Evolutionary conservation across 2,329 filamentous ascomycete genomes (phyloP).

Genomic region (Clonostachys rosea): DNA sequence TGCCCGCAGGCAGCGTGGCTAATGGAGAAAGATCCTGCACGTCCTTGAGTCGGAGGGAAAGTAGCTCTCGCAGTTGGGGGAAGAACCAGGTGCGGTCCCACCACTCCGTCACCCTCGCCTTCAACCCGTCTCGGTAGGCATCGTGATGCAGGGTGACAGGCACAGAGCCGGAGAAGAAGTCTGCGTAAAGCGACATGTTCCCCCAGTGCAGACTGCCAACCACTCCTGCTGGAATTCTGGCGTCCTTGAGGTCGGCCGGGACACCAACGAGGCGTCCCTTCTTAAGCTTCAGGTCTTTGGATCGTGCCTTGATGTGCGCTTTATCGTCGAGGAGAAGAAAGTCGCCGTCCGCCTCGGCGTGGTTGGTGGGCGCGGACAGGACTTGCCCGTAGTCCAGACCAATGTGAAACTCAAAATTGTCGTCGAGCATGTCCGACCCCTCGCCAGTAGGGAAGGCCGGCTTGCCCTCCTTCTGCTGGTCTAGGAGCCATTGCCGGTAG

Average conservation of each 20-base stretch:
- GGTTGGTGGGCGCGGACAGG: constrained; percentile 9
- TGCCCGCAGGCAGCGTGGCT: neutral
- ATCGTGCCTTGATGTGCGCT: constrained; percentile 7
- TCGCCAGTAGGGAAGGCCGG: neutral
- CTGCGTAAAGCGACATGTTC: constrained; percentile 10
- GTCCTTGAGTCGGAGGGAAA: neutral
- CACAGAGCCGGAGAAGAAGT: constrained; percentile 12
- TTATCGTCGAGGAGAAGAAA: constrained; percentile 11
- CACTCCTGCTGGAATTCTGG: constrained; percentile 3
- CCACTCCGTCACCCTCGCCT: constrained; percentile 11
- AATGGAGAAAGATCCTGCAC: neutral
- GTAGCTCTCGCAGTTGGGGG: constrained; percentile 9
- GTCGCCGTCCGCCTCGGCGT: constrained; percentile 10
- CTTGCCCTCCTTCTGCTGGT: neutral
- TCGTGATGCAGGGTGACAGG: constrained; percentile 16
- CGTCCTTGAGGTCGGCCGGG: constrained; percentile 9
- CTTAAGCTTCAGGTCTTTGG: constrained; percentile 7
- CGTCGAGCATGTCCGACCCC: neutral
- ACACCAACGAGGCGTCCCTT: constrained; percentile 9
- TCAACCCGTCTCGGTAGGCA: constrained; percentile 8
- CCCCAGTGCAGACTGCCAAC: constrained; percentile 7
- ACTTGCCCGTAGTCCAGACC: constrained; percentile 18
- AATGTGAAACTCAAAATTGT: constrained; percentile 13
- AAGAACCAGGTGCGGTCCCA: constrained; percentile 16
- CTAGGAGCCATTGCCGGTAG: constrained; percentile 21